Evolutionary conservation across 305 asterid genomes (phyloP), one percentile per base, ranked within the genome.

Genomic region (Rubia balearica): DNA sequence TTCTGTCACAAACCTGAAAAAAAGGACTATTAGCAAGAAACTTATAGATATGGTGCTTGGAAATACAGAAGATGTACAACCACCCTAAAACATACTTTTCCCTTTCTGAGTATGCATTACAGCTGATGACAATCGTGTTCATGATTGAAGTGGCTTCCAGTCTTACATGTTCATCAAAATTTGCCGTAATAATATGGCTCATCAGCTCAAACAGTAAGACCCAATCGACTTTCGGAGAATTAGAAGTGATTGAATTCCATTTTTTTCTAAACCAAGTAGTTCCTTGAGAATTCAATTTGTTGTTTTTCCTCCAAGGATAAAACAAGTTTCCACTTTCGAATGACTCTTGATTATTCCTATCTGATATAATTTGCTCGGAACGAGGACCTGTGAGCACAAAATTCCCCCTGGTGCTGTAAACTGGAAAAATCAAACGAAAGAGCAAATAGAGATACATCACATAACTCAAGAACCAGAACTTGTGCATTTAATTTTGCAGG

Each of bases 101-200:
- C 88, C 99, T 91, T 74, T 84, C 98, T 74, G 71, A 73, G 82
- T 84, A 88, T 45, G 96, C 91, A 83, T 86, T 84, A 73, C 85
- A 88, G 85, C 98, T 89, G 75, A 83, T 69, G 65, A 87, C 83
- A 82, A 89, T 85, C 80, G 85, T 75, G 80, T 81, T 88, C 98
- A 94, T 87, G 83, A 89, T 70, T 48, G 90, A 83, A 82, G 88
- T 86, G 75, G 95, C 90, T 78, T 94, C 96, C 68, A 48, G 62
- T 71, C 83, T 83, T 72, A 87, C 79, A 76, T 74, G 81, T 75
- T 85, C 85, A 69, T 85, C 82, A 38, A 70, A 66, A 77, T 81
- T 75, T 73, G 57, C 71, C 67, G 69, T 69, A 64, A 85, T 78
- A 80, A 91, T 82, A 73, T 80, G 86, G 81, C 88, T 80, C 85